Percentiles rank a stretch among this genome's conserved stretches.
Conservation (phyloP, 1,284 basidiomycete genomes). For the Psilocybe mexicana region DNA sequence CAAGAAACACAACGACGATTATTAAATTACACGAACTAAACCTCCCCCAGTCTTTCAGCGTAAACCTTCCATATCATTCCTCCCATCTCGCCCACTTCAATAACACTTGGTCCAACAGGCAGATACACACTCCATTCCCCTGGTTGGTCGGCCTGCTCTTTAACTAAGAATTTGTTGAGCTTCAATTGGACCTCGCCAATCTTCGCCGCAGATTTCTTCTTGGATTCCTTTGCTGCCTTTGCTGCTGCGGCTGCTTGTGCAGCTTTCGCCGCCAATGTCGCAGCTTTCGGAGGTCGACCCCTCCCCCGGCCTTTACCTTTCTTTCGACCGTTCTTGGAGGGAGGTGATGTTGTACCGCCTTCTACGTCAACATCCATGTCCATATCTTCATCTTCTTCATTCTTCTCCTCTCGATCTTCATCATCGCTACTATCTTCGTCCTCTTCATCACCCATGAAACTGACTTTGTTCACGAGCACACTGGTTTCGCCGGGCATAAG, state of each 20-base stretch:
- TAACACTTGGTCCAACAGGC: conserved; percentile 50
- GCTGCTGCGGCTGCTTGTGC: conserved; percentile 36
- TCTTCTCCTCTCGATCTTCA: conserved; percentile 42
- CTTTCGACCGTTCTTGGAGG: conserved; percentile 37
- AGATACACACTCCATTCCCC: conserved; percentile 59
- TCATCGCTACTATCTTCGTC: conserved; percentile 51
- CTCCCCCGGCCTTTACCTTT: conserved; percentile 41
- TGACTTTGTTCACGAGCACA: conserved; percentile 52
- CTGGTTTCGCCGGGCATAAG: conserved; percentile 54
- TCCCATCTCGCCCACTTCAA: conserved; percentile 72
- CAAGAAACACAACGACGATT: not conserved
- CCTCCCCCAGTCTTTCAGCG: conserved; percentile 44
- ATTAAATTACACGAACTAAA: not conserved
- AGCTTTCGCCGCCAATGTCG: conserved; percentile 33
- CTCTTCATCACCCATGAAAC: conserved; percentile 52
- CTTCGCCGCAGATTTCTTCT: conserved; percentile 42
- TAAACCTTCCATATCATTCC: conserved; percentile 69
- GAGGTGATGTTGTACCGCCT: conserved; percentile 19
- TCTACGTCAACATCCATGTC: conserved; percentile 39
- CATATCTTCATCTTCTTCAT: conserved; percentile 40
- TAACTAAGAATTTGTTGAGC: conserved; percentile 47
- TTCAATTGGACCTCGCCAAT: conserved; percentile 52
- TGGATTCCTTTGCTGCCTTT: conserved; percentile 37
- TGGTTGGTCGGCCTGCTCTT: conserved; percentile 40
- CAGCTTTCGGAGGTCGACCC: conserved; percentile 32